Evolutionary conservation across 1,139 yeast species (phyloP), one percentile per base, ranked within the genome.

Genomic region (Arxiozyma heterogenica): DNA sequence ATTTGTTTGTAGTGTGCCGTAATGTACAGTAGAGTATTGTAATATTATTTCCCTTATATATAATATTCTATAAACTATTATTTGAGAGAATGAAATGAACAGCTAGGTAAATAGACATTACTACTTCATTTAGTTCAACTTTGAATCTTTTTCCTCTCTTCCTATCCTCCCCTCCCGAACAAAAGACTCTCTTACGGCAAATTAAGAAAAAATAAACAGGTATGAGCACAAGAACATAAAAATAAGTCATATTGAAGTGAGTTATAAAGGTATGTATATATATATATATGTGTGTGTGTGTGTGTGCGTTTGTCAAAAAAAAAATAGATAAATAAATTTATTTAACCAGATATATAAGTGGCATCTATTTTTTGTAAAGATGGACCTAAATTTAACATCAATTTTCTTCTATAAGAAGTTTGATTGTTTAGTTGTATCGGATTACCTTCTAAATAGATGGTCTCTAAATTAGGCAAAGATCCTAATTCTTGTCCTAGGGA

Each of bases 381-480:
- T 0, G 86, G 83, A 9, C 66, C 67, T 58, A 93, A 74, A 54
- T 85, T 78, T 64, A 93, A 74, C 60, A 80, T 80, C 50, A 94
- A 69, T 67, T 93, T 93, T 65, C 95, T 82, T 64, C 97, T 78
- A 67, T 94, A 94, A 49, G 93, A 84, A 3, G 95, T 83, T 23
- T 83, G 82, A 60, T 86, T 86, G 30, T 79, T 71, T 38, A 74
- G 64, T 65, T 93, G 97, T 18, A 94, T 69, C 1, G 98, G 98
- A 63, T 91, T 93, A n/a, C 94, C 93, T 71, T 94, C 98, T 61
- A 94, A 82, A 66, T 94, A 94, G 7, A 94, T 96, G 0, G 96
- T 89, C 55, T 90, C 95, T 54, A 94, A 74, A 7, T 78, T 76
- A 1, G 82, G 79, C 54, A 89, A 73, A 45, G 73, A 74, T 18